Base-by-base conservation (phyloP, 129 eudicot species). In the Logfia minima region DNA sequence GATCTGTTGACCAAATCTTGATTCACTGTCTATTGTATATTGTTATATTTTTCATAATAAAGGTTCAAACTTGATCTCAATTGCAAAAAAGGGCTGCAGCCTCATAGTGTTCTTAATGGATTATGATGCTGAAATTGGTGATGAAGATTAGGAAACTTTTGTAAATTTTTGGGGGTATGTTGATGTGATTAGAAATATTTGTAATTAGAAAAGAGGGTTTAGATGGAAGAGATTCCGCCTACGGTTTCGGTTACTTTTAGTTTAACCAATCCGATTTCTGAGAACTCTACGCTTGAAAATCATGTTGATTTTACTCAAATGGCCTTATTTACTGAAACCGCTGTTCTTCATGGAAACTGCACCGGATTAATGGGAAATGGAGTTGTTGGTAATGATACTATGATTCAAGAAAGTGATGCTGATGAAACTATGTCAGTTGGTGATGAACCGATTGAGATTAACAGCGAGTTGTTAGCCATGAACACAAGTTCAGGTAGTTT, bases 171-270 rank as follows among this genome's bases (percentile, higher is more conserved):
- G 32, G 65, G 75, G 69, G 68, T 55, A 48, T 75, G 79, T 75
- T 75, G 65, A n/a, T 75, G 80, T 52, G 23, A 76, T 65, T 65
- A 53, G 72, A 51, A 39, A 51, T 75, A 31, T 71, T 72, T 79
- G 58, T 32, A 62, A n/a, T 53, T 61, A 17, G 52, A 23, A 0
- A 5, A 2, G 3, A 19, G 72, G 69, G 77, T 43, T 79, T 68
- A 70, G 75, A 91, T 91, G 97, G 97, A 89, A 84, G 89, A 89
- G 77, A 84, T 92, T 45, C 85, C 90, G 32, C 89, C 91, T 14
- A 85, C 89, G 26, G 86, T 85, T 83, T 88, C 89, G 3, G 86
- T 89, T 76, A 78, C 92, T 19, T 88, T 88, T 68, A 83, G 93
- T 76, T 76, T 86, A 77, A 79, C 83, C 35, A 88, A 70, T 75